Base-by-base conservation (phyloP, 2,329 filamentous ascomycete genomes). In the Waltergamsia citrina region DNA sequence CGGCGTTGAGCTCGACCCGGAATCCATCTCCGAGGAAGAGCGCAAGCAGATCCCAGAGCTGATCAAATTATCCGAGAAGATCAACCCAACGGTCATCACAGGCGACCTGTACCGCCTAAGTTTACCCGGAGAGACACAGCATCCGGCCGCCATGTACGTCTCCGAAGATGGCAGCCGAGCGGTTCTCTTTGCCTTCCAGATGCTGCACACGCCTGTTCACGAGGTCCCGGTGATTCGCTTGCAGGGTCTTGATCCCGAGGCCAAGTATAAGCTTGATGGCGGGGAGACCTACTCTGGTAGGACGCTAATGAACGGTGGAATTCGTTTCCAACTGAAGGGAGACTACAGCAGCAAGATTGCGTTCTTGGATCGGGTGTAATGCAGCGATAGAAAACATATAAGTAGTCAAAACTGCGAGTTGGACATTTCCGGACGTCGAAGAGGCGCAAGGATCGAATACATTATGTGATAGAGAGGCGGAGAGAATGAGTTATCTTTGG, bases 1-100 rank as follows among this genome's bases (percentile, higher is more conserved):
- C 42, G 77, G 77, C 0, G 63, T 81, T 9, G 76, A 81, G 47
- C 62, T 81, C 7, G 64, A 79, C 45, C 77, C 76, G 0, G 55
- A 54, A 0, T 59, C 67, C 7, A 63, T 77, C 6, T 52, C 53
- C 0, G 57, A 57, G 0, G 65, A 66, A 10, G 76, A 81, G n/a
- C 60, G 56, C 30, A 60, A 55, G 0, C 57, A 60, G 20, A 61
- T 81, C 1, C 75, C 76, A 0, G 59, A 46, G 0, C 56, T 81
- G 2, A 68, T 81, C 38, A 56, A 52, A 0, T 56, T 70, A 6
- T 67, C 73, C 3, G 67, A 74, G 38, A 62, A 60, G 33, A 59
- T 80, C 31, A 78, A 75, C 38, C 75, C 75, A 0, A 59, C 79
- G 15, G 61, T 81, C 4, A 60, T 80, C 34, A 54, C 51, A 1